Evolutionary conservation across 2,329 filamentous ascomycete species (phyloP).

Genomic region (Cladosporium sp.): DNA sequence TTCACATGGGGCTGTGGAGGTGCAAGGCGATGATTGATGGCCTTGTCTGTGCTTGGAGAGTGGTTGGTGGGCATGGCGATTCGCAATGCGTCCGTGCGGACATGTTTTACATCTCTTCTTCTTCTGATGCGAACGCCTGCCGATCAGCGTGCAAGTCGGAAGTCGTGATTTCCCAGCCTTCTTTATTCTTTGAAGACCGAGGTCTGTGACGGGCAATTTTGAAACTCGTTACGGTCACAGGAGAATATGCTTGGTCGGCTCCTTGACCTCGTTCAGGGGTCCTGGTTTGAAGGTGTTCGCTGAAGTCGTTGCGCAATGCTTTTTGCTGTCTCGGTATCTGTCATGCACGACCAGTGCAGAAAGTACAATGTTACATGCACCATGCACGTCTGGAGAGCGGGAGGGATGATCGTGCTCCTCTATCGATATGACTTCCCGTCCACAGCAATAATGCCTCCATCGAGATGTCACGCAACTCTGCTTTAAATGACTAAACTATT

Average conservation of each 20-base stretch:
- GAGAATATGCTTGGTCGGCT: background rate
- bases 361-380: background rate
- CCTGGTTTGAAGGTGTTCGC: background rate
- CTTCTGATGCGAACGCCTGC: conserved; percentile 11
- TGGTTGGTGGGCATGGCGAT: background rate
- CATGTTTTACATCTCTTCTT: background rate
- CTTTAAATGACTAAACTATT: background rate
- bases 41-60: background rate
- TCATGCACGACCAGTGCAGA: conserved; percentile 8
- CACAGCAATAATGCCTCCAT: background rate
- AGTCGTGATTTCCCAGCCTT: conserved; percentile 17
- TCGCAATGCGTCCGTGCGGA: background rate
- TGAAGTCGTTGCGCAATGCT: background rate
- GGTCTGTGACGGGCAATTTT: background rate
- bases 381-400: conserved; percentile 13
- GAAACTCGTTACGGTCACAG: background rate
- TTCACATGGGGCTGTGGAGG: background rate
- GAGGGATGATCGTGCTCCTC: background rate
- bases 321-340: conserved; percentile 14
- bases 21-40: background rate
- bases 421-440: background rate
- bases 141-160: background rate
- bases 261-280: background rate
- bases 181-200: conserved; percentile 13
- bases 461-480: background rate